Conservation (phyloP, 768 basidiomycete species). For the Holtermannia corniformis region DNA sequence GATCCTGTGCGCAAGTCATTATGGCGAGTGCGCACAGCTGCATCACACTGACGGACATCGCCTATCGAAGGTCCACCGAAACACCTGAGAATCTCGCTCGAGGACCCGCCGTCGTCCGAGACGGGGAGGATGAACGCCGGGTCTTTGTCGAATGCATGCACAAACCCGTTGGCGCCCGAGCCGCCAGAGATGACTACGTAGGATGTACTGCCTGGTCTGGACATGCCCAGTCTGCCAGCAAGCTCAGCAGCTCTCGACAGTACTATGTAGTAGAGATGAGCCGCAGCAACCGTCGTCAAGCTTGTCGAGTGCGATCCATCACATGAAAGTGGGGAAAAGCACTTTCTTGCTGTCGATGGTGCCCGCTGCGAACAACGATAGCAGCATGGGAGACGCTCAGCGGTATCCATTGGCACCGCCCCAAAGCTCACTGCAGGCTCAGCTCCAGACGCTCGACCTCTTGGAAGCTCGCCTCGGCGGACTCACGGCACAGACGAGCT, state of each 20-base stretch:
- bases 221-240: too few relatives aligned
- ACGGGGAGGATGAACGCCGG: conserved; percentile 82
- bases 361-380: too few relatives aligned
- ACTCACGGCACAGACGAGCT: conserved; percentile 9
- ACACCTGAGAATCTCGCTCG: conserved; percentile 86
- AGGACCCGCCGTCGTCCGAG: conserved; percentile 91
- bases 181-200: conserved; percentile 80
- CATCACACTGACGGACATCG: conserved; percentile 32
- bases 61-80: conserved; percentile 46
- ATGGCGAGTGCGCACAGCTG: conserved; percentile 1
- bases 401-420: conserved; percentile 11
- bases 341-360: too few relatives aligned
- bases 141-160: conserved; percentile 61
- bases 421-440: conserved; percentile 11
- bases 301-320: too few relatives aligned
- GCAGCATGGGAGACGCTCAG: conserved; percentile 4
- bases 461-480: conserved; percentile 5
- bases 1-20: conserved; percentile 46
- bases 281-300: too few relatives aligned
- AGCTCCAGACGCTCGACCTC: conserved; percentile 13
- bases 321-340: too few relatives aligned
- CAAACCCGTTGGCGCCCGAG: conserved; percentile 88
- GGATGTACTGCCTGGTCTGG: too few relatives aligned
- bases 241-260: too few relatives aligned
- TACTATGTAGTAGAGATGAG: too few relatives aligned